Evolutionary conservation across 1,139 yeast genomes (phyloP).

Genomic region (Magnusiomyces paraingens): DNA sequence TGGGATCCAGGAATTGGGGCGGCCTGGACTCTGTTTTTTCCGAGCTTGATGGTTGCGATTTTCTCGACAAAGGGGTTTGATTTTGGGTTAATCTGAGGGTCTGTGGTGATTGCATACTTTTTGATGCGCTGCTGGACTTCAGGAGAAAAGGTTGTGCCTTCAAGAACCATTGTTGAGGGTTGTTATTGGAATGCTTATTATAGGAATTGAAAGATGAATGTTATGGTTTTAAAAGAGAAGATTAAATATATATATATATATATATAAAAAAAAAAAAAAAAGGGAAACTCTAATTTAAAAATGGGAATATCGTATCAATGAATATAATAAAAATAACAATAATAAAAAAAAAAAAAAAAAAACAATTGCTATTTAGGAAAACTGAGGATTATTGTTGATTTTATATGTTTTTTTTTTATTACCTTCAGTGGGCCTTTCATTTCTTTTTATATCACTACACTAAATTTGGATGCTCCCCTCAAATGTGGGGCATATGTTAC

Average conservation of each 20-base stretch:
- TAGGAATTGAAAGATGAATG: not conserved
- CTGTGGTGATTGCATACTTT: constrained; percentile 10
- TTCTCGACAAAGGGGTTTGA: constrained; percentile 2
- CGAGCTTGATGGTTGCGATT: constrained; percentile 8
- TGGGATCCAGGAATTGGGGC: constrained; percentile 44
- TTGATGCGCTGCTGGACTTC: constrained; percentile 14
- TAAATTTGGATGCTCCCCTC: no score
- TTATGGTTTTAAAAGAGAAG: not conserved
- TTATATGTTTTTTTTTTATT: no score
- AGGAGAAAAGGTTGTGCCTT: constrained; percentile 14
- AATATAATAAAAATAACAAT: no score
- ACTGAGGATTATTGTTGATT: no score
- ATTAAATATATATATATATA: not conserved
- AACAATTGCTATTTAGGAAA: no score
- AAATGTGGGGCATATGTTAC: no score
- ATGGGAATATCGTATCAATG: no score
- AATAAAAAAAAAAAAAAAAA: no score
- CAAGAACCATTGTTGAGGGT: constrained; percentile 5
- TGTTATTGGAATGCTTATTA: not conserved
- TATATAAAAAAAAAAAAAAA: no score
- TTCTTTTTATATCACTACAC: no score
- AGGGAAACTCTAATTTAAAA: not conserved
- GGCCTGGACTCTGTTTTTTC: constrained; percentile 29
- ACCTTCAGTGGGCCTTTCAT: no score
- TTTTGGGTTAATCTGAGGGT: constrained; percentile 4